These are phyloP conservation scores for Mortierella polycephala DNA, from an alignment of 371 early-diverging fungal genomes.

Conservation along the genomic window DNA sequence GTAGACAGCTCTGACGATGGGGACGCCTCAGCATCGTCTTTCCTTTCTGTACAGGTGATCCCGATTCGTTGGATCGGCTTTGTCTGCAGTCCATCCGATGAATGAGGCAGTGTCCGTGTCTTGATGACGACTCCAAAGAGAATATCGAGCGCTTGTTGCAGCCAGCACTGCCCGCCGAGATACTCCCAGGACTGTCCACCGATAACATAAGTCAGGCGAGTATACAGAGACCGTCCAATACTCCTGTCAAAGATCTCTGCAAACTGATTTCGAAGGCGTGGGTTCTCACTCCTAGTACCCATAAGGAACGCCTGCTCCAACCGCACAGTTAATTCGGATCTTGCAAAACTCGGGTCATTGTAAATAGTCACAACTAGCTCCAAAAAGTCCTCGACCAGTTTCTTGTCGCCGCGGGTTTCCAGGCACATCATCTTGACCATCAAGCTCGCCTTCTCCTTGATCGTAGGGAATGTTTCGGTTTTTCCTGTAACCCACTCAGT, in stretches of 20 bases:
- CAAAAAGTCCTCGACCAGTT: constrained; percentile 83
- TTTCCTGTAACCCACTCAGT: constrained; percentile 89
- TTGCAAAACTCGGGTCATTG: constrained; percentile 77
- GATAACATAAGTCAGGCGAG: constrained; percentile 89
- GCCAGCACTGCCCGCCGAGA: constrained; percentile 87
- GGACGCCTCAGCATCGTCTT: constrained; percentile 19
- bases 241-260: constrained; percentile 84
- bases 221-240: constrained; percentile 70
- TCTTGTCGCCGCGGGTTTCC: constrained; percentile 73
- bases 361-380: constrained; percentile 90
- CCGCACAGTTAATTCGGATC: constrained; percentile 92
- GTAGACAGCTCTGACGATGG: constrained; percentile 50
- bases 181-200: constrained; percentile 97
- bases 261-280: constrained; percentile 83
- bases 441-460: constrained; percentile 94
- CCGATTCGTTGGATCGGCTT: constrained; percentile 62
- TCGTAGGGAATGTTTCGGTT: constrained; percentile 90
- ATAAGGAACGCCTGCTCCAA: constrained; percentile 94
- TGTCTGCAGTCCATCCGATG: constrained; percentile 63
- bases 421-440: constrained; percentile 91
- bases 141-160: constrained; percentile 91
- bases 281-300: constrained; percentile 85
- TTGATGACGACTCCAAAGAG: constrained; percentile 76
- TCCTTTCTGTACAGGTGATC: constrained; percentile 21
- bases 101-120: constrained; percentile 52